These are phyloP conservation scores for Penicillium chermesinum DNA, from an alignment of 495 filamentous ascomycete species.

Conservation along the genomic window DNA sequence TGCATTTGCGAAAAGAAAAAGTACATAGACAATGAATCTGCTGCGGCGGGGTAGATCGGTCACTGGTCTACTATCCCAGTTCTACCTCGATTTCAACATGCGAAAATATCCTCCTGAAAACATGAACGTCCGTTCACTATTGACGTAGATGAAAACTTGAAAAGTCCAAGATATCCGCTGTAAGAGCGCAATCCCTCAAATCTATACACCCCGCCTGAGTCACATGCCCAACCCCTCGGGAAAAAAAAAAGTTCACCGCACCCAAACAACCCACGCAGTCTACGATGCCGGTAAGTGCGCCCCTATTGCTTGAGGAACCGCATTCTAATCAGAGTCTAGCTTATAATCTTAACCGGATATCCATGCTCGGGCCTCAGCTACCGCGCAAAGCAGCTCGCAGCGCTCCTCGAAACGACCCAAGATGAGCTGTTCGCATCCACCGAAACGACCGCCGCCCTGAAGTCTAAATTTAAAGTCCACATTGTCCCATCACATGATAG, in stretches of 20 bases:
- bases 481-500: slow-evolving; percentile 53
- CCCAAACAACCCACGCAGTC: slow-evolving; percentile 6
- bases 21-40: slow-evolving; percentile 7
- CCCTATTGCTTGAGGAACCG: neutral
- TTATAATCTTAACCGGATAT: slow-evolving; percentile 89
- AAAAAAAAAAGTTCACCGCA: slow-evolving; percentile 19
- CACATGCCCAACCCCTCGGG: slow-evolving; percentile 30
- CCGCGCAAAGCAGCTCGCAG: slow-evolving; percentile 72
- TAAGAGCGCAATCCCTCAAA: neutral
- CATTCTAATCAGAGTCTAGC: slow-evolving; percentile 43
- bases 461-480: slow-evolving; percentile 48
- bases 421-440: slow-evolving; percentile 50
- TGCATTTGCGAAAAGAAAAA: slow-evolving; percentile 14
- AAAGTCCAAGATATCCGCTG: too few species aligned
- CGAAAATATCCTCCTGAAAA: too few species aligned
- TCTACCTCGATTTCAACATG: too few species aligned
- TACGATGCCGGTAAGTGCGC: slow-evolving; percentile 31
- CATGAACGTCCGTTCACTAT: too few species aligned
- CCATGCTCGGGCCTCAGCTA: slow-evolving; percentile 90
- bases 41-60: too few species aligned
- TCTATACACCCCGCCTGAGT: slow-evolving; percentile 10
- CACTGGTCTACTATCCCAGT: too few species aligned
- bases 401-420: slow-evolving; percentile 38
- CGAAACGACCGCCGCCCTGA: slow-evolving; percentile 40
- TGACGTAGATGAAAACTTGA: neutral